phyloP scores from a whole-genome alignment of 495 filamentous ascomycete species.

The Daldinia bambusicola region DNA sequence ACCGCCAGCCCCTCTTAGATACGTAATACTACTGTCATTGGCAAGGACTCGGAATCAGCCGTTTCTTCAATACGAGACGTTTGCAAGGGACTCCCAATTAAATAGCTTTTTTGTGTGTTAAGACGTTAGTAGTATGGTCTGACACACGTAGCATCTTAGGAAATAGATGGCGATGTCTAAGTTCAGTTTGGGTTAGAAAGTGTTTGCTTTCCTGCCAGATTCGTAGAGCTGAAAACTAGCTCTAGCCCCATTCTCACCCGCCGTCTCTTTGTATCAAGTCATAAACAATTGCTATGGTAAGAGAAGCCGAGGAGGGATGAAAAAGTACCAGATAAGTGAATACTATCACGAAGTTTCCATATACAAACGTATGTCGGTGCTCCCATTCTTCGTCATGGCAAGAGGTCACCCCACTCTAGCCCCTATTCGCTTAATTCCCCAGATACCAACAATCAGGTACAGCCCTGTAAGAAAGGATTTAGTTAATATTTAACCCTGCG shows the following conservation, averaged over 20 bases:
- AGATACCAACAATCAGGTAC: background rate
- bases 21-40: constrained; percentile 5
- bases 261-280: background rate
- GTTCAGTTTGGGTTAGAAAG: background rate
- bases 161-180: background rate
- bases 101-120: background rate
- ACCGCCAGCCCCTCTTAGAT: background rate
- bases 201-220: background rate
- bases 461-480: background rate
- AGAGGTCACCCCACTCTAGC: constrained; percentile 3
- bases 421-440: background rate
- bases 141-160: background rate
- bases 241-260: background rate
- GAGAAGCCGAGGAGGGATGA: too few relatives aligned
- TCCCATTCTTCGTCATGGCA: background rate
- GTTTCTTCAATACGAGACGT: background rate
- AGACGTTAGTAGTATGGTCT: background rate
- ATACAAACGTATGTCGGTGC: background rate
- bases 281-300: too few relatives aligned
- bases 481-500: background rate
- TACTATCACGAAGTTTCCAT: background rate
- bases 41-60: background rate
- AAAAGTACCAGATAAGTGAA: background rate
- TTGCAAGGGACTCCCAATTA: constrained; percentile 8
- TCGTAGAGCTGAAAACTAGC: background rate